These are phyloP conservation scores for Brachypodium distachyon DNA, from an alignment of 202 grass and related monocot species.

Conservation along the genomic window DNA sequence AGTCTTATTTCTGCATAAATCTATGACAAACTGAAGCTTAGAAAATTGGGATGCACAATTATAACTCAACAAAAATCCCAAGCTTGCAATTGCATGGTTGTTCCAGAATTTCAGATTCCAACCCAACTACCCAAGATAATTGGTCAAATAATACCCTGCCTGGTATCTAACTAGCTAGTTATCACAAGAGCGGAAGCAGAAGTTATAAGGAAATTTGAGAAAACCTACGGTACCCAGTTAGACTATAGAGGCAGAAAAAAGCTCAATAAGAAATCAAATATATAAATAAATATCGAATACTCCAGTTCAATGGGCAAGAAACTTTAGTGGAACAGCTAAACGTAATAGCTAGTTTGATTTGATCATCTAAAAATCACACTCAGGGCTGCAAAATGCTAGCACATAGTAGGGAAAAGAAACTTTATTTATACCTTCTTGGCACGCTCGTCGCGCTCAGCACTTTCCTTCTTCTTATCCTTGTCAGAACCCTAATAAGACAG, in stretches of 20 bases:
- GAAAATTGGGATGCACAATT: neutral
- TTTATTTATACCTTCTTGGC: conserved; percentile 61
- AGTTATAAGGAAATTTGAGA: neutral
- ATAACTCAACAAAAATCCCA: neutral
- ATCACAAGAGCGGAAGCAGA: neutral
- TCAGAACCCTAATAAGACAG: conserved; percentile 52
- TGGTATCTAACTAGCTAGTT: neutral
- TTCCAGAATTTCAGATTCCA: neutral
- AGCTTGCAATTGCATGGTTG: neutral
- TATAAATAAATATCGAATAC: neutral
- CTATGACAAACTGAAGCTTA: neutral
- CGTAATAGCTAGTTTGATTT: neutral
- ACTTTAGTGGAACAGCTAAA: neutral
- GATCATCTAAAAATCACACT: neutral
- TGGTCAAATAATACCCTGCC: neutral
- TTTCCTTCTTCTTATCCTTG: conserved; percentile 88
- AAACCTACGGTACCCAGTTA: neutral
- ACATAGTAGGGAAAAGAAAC: neutral
- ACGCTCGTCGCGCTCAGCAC: conserved; percentile 70
- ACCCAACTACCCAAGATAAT: neutral
- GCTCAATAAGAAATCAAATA: neutral
- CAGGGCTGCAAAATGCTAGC: neutral
- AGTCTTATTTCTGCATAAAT: neutral
- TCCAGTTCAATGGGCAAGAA: neutral
- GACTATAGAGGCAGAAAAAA: neutral